phyloP scores from a whole-genome alignment of 441 rosid genomes.

The Dalechampia spathulata region DNA sequence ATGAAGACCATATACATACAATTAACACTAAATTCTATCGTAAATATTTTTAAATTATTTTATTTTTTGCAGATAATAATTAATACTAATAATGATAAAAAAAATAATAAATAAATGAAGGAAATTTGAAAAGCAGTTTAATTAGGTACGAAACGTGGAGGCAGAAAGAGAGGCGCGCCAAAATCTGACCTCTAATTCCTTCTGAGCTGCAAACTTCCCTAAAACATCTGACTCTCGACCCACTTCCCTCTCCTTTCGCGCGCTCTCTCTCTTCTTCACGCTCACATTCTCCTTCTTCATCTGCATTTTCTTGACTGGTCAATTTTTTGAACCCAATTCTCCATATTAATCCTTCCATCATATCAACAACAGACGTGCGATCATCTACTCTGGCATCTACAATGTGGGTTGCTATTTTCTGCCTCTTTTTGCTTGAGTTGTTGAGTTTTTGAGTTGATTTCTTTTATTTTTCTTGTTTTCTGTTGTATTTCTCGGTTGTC shows the following conservation, averaged over 20 bases:
- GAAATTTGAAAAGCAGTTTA: conserved; percentile 20
- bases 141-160: conserved; percentile 26
- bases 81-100: not conserved
- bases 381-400: not conserved
- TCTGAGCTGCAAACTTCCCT: conserved; percentile 41
- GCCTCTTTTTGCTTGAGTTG: not conserved
- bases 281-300: not conserved
- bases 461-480: no score
- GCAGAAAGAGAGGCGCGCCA: conserved; percentile 43
- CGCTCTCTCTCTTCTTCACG: conserved; percentile 20
- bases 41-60: no score
- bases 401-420: not conserved
- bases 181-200: conserved; percentile 38
- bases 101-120: not conserved
- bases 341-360: not conserved
- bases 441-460: not conserved
- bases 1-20: no score
- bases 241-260: conserved; percentile 28
- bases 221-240: conserved; percentile 22
- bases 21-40: no score
- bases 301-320: conserved; percentile 3
- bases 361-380: not conserved
- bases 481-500: no score
- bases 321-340: not conserved
- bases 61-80: not conserved